Conservation (phyloP, 2,329 filamentous ascomycete species). For the Aspergillus clavatus region DNA sequence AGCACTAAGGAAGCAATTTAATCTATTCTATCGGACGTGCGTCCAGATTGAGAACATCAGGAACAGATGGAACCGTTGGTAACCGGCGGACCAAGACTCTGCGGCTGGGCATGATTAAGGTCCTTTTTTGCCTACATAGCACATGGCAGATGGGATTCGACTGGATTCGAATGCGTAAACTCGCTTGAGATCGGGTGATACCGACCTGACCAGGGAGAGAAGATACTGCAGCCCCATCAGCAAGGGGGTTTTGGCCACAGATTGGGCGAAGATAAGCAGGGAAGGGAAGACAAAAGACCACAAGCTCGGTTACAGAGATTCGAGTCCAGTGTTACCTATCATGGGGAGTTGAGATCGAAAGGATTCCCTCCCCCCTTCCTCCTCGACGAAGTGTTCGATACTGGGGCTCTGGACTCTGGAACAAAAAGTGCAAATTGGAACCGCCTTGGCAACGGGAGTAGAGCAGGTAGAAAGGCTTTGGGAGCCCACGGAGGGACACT, state of each 20-base stretch:
- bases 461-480: no score
- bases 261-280: background rate
- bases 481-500: constrained; percentile 3
- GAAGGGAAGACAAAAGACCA: no score
- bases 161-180: background rate
- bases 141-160: background rate
- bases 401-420: background rate
- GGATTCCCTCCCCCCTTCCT: no score
- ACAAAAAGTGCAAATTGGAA: background rate
- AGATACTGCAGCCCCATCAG: no score
- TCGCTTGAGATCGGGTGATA: background rate
- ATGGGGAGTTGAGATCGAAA: no score
- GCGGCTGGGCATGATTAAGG: constrained; percentile 3
- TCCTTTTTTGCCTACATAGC: no score
- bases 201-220: background rate
- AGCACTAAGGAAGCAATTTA: constrained; percentile 5
- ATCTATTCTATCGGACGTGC: background rate
- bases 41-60: no score
- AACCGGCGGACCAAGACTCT: constrained; percentile 9
- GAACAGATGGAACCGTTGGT: no score
- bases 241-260: no score
- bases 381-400: background rate
- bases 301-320: no score
- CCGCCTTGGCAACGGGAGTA: no score
- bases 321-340: no score